Base-by-base conservation (phyloP, 345 rosid species). In the Citrus inodora region DNA sequence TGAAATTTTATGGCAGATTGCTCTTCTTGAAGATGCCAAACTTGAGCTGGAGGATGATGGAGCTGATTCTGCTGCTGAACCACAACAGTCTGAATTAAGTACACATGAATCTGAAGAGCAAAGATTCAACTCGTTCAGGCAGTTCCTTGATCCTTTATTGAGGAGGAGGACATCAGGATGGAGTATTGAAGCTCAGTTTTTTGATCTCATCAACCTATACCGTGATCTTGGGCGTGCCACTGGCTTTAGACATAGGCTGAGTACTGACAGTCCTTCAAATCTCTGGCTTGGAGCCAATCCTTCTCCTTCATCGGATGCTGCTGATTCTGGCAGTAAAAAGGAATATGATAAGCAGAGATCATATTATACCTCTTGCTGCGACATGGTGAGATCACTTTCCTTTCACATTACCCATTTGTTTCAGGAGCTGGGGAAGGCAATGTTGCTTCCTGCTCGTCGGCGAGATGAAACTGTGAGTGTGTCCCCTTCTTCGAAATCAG, bases 371-470 rank as follows among this genome's bases (percentile, higher is more conserved):
- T 92, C 99, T 51, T 92, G 99, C 85, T 92, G 98, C 85, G 99
- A 95, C 83, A 88, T 90, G 94, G 88, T 93, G 83, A 89, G 88
- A 82, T 93, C 97, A 63, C 89, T 95, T 71, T 88, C 92, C 67
- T 91, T 91, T 85, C 99, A 95, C 85, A 93, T 95, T 74, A 87
- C 89, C 62, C 93, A 91, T 88, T 80, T 95, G 89, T 95, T 91
- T 88, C 99, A 92, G 75, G 99, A 95, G 91, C 84, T 95, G 85
- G 98, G 99, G 73, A 95, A 95, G 84, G 92, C 89, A 78, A 93
- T 95, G 97, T 79, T 92, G 71, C 92, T 90, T 86, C 98, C 96
- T 78, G 90, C 99, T 78, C 97, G 96, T 73, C 89, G 97, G 60
- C 97, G 99, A 74, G 99, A 93, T 75, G 99, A 95, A 75, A 84